Evolutionary conservation across 2,329 filamentous ascomycete genomes (phyloP), one percentile per base, ranked within the genome.

Genomic region (Tolypocladium ophioglossoides): DNA sequence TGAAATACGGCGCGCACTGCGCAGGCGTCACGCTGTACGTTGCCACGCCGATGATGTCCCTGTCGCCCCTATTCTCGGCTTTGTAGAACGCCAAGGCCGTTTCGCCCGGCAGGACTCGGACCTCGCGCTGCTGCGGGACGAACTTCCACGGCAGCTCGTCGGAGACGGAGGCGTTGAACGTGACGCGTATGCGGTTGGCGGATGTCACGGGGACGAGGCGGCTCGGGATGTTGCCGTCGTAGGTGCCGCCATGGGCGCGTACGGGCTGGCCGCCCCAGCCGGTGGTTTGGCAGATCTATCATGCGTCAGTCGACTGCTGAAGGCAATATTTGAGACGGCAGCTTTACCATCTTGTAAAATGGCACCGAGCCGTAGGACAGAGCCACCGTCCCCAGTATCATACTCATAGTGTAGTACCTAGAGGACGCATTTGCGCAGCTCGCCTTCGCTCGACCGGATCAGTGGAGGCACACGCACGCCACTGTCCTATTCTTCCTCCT

Each of bases 121-220:
- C 94, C 75, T 99, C 94, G 55, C 92, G 88, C 75, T 99, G 94
- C 72, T 99, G 94, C 1, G 94, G 94, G 2, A 84, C 84, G 71
- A 99, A 99, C 69, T 96, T 96, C 94, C 94, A 99, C 0, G 92
- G 91, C 32, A 99, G 79, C 1, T 96, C 85, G 68, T 97, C 94
- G 1, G 92, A 97, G 1, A 96, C 91, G 32, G 90, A 95, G 50
- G 91, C 89, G 66, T 91, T 94, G 80, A 99, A 99, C 30, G 91
- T 97, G 60, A 99, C 92, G 57, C 90, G 88, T 64, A 99, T 86
- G 53, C 94, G 88, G 62, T 88, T 88, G 56, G 89, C 87, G 62
- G 83, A 78, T 20, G 83, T 88, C 40, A 96, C 85, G 18, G 94
- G 94, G 49, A 84, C 80, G 47, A 99, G 81, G 54, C 91, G 88